A percentile compares a stretch with the other conserved stretches of the same genome.
These are phyloP conservation scores for Solanum boliviense DNA, from an alignment of 257 asterid species.

Conservation along the genomic window DNA sequence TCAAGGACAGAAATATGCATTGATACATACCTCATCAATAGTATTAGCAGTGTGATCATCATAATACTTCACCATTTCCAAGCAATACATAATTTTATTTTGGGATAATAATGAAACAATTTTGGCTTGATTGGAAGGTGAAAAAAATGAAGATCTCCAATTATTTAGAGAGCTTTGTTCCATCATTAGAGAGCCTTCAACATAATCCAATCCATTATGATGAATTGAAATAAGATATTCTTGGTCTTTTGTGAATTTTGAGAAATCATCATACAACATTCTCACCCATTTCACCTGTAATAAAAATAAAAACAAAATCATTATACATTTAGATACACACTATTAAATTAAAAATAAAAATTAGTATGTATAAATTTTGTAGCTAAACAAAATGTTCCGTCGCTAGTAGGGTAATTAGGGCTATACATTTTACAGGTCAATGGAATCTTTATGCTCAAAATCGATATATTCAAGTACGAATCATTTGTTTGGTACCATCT, in stretches of 20 bases:
- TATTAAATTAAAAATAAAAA: no score
- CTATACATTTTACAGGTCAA: no score
- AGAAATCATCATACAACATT: conserved; percentile 29
- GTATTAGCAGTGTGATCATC: conserved; percentile 9
- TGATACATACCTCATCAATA: conserved; percentile 24
- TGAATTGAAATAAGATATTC: conserved; percentile 26
- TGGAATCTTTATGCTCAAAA: no score
- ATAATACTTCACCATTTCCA: conserved; percentile 40
- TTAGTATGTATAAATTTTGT: no score
- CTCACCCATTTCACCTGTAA: conserved; percentile 44
- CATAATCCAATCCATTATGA: conserved; percentile 12
- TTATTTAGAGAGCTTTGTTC: conserved; percentile 8
- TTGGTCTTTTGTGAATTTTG: conserved; percentile 36
- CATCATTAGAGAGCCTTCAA: conserved; percentile 34
- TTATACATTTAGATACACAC: no score
- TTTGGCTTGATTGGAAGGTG: conserved; percentile 20
- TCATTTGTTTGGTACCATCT: no score
- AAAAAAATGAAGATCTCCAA: conserved; percentile 33
- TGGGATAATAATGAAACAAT: conserved; percentile 15
- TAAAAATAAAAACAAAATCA: no score
- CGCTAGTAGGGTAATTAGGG: no score
- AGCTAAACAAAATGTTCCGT: no score
- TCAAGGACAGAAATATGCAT: neutral
- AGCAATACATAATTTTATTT: conserved; percentile 30
- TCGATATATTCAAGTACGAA: no score